Evolutionary conservation across 345 rosid species (phyloP).

Genomic region (Hypericum androsaemum): DNA sequence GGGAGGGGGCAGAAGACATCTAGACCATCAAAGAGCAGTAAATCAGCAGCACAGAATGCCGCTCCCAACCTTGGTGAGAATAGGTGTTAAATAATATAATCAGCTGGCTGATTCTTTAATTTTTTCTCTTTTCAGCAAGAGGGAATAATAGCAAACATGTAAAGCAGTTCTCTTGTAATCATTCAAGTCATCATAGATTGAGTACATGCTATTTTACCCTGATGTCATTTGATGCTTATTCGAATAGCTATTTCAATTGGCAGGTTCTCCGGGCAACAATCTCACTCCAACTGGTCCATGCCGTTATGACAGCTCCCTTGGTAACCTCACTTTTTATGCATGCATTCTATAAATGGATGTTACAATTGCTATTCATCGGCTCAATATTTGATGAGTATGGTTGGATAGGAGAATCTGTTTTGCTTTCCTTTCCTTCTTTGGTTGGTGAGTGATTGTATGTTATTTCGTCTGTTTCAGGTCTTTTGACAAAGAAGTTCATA

Average conservation of each 20-base stretch:
- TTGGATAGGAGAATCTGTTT: background rate
- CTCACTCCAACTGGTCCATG: slow-evolving; percentile 72
- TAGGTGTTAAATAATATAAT: too few species aligned
- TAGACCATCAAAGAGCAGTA: slow-evolving; percentile 48
- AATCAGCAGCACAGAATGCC: slow-evolving; percentile 50
- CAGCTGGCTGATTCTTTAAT: too few species aligned
- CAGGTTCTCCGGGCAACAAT: slow-evolving; percentile 91
- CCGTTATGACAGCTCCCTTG: slow-evolving; percentile 96
- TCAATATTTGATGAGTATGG: slow-evolving; percentile 3
- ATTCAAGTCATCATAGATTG: too few species aligned
- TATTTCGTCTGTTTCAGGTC: slow-evolving; percentile 43
- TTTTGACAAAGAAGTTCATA: slow-evolving; percentile 95
- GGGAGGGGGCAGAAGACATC: slow-evolving; percentile 58
- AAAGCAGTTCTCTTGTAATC: too few species aligned
- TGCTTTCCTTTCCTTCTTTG: too few species aligned
- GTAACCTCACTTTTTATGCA: slow-evolving; percentile 31
- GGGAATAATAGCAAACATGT: slow-evolving; percentile 1
- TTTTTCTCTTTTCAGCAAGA: background rate
- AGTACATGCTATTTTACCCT: too few species aligned
- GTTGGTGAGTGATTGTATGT: background rate
- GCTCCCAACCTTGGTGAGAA: slow-evolving; percentile 52
- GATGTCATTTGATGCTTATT: too few species aligned
- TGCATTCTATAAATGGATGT: slow-evolving; percentile 1
- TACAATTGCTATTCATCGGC: background rate
- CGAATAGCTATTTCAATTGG: slow-evolving; percentile 28